Evolutionary conservation across 2,329 filamentous ascomycete species (phyloP).

Genomic region (Aspergillus uvarum): DNA sequence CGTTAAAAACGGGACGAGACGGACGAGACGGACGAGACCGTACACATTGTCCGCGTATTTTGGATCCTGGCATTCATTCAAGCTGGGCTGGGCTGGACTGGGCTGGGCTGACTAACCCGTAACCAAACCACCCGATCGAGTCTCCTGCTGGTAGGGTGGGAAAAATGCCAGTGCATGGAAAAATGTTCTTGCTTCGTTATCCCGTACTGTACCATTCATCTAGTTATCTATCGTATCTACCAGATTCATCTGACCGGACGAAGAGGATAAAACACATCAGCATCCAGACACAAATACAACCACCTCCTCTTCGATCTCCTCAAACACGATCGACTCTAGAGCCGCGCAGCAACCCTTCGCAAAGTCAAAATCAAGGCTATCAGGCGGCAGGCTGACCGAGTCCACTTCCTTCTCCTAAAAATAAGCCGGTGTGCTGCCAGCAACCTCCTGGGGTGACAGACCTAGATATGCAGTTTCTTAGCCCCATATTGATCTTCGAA

Average conservation of each 20-base stretch:
- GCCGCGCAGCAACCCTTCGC: background rate
- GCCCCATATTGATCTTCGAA: too few relatives aligned
- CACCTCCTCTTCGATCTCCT: background rate
- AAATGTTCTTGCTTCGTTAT: background rate
- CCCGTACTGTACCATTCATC: background rate
- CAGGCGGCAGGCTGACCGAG: conserved; percentile 13
- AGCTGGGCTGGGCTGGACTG: background rate
- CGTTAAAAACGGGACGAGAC: conserved; percentile 19
- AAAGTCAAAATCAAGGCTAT: conserved; percentile 11
- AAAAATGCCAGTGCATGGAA: background rate
- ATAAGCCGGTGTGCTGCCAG: conserved; percentile 7
- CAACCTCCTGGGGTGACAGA: background rate
- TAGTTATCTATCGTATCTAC: background rate
- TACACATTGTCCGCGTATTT: conserved; percentile 22
- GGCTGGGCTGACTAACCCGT: background rate
- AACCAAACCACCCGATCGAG: too few relatives aligned
- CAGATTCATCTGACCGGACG: background rate
- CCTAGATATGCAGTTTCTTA: too few relatives aligned
- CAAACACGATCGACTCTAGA: background rate
- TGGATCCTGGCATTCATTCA: conserved; percentile 12
- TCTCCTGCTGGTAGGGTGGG: background rate
- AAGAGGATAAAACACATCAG: too few relatives aligned
- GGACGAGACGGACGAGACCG: conserved; percentile 14
- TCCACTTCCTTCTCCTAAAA: conserved; percentile 5
- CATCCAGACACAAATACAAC: too few relatives aligned